These are phyloP conservation scores for Ophiostoma perfectum DNA, from an alignment of 2,329 filamentous ascomycete species.

Conservation along the genomic window DNA sequence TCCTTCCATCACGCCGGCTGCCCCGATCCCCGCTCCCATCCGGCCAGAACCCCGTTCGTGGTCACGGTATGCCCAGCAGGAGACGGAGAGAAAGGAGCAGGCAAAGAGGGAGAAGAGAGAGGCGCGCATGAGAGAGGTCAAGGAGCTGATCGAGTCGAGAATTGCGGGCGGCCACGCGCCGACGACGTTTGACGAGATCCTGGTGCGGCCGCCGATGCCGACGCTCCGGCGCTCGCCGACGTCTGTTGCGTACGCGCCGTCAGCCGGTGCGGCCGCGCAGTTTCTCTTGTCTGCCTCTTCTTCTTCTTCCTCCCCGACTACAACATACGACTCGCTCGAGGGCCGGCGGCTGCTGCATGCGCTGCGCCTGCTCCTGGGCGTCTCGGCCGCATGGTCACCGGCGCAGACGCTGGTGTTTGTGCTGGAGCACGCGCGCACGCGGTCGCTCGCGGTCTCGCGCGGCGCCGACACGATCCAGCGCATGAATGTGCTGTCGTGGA, in stretches of 20 bases:
- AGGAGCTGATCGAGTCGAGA: neutral
- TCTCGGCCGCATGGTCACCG: conserved; percentile 12
- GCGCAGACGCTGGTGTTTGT: conserved; percentile 18
- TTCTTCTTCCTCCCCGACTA: neutral
- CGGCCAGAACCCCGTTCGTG: no score
- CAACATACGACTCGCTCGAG: neutral
- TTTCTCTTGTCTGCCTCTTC: neutral
- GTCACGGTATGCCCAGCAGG: no score
- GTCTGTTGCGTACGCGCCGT: neutral
- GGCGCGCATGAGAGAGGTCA: neutral
- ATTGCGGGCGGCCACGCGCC: neutral
- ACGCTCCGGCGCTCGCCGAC: neutral
- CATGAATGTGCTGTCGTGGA: neutral
- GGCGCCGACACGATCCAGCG: neutral
- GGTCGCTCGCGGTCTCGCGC: conserved; percentile 2
- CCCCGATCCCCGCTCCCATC: neutral
- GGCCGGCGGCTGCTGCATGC: conserved; percentile 13
- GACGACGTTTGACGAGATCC: neutral
- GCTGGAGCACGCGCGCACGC: conserved; percentile 20
- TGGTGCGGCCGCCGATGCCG: neutral
- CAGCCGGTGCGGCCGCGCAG: neutral
- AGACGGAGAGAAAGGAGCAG: neutral
- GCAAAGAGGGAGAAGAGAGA: neutral
- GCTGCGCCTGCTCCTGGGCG: conserved; percentile 14
- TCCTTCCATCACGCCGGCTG: no score